Percentiles rank a stretch among this genome's conserved stretches.
These are phyloP conservation scores for Trifolium dubium DNA, from an alignment of 306 rosid species.

Conservation along the genomic window DNA sequence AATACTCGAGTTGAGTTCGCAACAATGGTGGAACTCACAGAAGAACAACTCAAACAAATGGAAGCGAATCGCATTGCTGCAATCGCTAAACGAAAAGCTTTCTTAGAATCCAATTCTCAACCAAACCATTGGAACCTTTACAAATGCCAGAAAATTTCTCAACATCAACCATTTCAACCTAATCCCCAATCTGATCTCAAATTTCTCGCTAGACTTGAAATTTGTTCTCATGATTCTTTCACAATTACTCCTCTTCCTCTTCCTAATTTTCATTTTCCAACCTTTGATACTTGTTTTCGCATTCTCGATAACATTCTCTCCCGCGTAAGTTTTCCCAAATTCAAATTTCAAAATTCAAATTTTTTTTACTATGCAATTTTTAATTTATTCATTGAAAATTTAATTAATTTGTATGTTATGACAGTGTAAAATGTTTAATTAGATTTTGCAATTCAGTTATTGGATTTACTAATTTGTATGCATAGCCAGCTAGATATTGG, in stretches of 20 bases:
- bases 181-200: conserved; percentile 22
- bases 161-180: neutral
- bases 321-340: conserved; percentile 35
- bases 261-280: conserved; percentile 51
- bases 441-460: neutral
- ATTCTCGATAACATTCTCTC: conserved; percentile 53
- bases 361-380: neutral
- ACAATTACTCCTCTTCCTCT: conserved; percentile 56
- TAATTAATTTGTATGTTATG: neutral
- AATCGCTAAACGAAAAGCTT: conserved; percentile 73
- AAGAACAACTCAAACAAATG: conserved; percentile 68
- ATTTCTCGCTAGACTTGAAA: conserved; percentile 74
- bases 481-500: neutral
- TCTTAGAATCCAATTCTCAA: conserved; percentile 47
- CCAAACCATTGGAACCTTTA: conserved; percentile 61
- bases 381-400: neutral
- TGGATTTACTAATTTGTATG: neutral
- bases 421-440: neutral
- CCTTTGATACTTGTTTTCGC: conserved; percentile 50
- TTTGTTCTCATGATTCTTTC: conserved; percentile 80
- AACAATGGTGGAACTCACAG: conserved; percentile 61
- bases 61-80: conserved; percentile 84
- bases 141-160: conserved; percentile 72
- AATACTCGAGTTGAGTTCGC: neutral
- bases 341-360: neutral